Evolutionary conservation across 2,329 filamentous ascomycete species (phyloP), one percentile per base, ranked within the genome.

Genomic region (Trichoderma polysporum): DNA sequence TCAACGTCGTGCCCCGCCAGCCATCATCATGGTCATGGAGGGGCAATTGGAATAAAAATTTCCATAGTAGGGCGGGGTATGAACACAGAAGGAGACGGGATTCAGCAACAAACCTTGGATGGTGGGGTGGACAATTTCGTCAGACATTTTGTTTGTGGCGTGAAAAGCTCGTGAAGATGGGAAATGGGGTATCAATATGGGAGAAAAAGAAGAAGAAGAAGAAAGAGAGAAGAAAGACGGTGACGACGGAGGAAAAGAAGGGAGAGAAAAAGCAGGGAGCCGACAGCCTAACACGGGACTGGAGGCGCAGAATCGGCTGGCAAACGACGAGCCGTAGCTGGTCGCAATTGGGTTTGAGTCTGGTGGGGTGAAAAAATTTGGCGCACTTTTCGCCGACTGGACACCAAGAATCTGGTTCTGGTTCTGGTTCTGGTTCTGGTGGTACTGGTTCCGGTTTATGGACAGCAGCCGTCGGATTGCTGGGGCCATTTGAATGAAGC

Each of bases 51-150:
- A 66, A 56, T 53, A 59, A 59, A 54, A 63, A 59, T 50, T 54
- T 37, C 35, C 41, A 60, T 59, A 65, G 67, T 64, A 70, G 64
- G 65, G 70, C 71, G 68, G 61, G 69, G 68, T 61, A 61, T 37
- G n/a, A 54, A 33, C n/a, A 54, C 10, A n/a, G n/a, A 13, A 54
- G 52, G 31, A 2, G 47, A 63, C 25, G 49, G 29, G 35, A 45
- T 45, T 47, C 35, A 69, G 70, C 69, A 67, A 54, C 68, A 49
- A 50, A 66, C 89, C 88, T 83, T 91, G 86, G 84, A 92, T 92
- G 77, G 90, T 92, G 79, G 88, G 87, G 85, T 92, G 90, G 73
- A 85, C 86, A 80, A 91, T 87, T 77, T 91, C 86, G 80, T 83
- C 81, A 59, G 76, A 73, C 90, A 92, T 92, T 75, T 76, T 87